Percentiles rank a stretch among this genome's conserved stretches.
Conservation (phyloP, 2,329 filamentous ascomycete genomes). For the Claviceps sp. region DNA sequence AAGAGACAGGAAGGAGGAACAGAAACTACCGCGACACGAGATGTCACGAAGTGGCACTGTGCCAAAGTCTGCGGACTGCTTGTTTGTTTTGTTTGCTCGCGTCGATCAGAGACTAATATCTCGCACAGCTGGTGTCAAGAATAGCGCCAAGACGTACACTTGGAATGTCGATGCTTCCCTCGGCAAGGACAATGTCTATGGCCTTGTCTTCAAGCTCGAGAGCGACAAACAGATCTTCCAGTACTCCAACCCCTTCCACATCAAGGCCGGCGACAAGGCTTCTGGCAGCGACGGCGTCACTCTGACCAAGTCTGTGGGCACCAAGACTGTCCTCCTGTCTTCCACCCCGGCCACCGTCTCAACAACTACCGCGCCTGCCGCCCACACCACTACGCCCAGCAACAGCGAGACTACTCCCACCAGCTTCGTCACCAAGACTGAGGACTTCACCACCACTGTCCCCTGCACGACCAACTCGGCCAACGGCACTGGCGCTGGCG, state of each 20-base stretch:
- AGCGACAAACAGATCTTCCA: constrained; percentile 37
- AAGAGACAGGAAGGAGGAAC: not conserved
- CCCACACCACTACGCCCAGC: constrained; percentile 8
- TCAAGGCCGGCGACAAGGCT: constrained; percentile 20
- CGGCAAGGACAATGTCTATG: constrained; percentile 37
- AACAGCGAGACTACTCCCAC: constrained; percentile 8
- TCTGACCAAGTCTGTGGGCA: constrained; percentile 15
- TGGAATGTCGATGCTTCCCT: constrained; percentile 37
- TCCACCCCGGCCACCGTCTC: constrained; percentile 9
- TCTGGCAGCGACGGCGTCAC: constrained; percentile 15
- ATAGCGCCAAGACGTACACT: constrained; percentile 28
- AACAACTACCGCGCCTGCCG: constrained; percentile 8
- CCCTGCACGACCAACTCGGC: constrained; percentile 8
- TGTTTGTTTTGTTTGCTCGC: not conserved
- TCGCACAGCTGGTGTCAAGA: constrained; percentile 31
- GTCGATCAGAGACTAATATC: not conserved
- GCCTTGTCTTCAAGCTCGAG: constrained; percentile 40
- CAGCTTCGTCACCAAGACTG: constrained; percentile 4
- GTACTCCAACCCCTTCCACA: constrained; percentile 49
- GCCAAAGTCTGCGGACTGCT: not conserved
- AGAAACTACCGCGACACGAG: too few species aligned
- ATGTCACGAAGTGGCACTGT: not conserved
- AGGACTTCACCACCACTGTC: constrained; percentile 4
- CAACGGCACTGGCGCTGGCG: constrained; percentile 9
- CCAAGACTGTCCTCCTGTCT: constrained; percentile 17